These are phyloP conservation scores for Candida dubliniensis DNA, from an alignment of 1,139 yeast species.

Conservation along the genomic window DNA sequence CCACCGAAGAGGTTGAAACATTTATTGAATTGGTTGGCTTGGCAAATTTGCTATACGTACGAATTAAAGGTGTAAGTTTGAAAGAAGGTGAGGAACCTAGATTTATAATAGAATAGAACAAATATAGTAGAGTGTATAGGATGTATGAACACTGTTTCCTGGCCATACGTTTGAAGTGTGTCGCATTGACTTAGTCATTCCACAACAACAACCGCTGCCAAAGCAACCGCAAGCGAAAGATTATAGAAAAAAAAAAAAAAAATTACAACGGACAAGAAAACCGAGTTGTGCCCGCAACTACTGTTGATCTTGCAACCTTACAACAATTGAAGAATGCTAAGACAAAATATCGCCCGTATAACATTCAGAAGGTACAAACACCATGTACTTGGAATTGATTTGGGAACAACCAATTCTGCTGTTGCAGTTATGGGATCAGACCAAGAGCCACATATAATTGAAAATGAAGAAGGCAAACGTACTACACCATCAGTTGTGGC, in stretches of 20 bases:
- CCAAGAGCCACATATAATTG: slow-evolving; percentile 54
- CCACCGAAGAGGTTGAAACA: background rate
- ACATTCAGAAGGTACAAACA: slow-evolving; percentile 17
- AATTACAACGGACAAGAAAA: background rate
- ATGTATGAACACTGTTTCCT: too few species aligned
- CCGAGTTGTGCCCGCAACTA: background rate
- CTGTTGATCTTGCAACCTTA: background rate
- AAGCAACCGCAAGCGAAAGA: background rate
- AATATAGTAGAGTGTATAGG: background rate
- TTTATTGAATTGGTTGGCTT: slow-evolving; percentile 5
- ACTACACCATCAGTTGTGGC: slow-evolving; percentile 79
- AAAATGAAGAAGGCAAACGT: slow-evolving; percentile 65
- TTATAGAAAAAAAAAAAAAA: background rate
- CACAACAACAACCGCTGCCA: too few species aligned
- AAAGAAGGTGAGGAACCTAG: background rate
- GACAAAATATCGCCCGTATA: background rate
- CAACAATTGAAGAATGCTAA: too few species aligned
- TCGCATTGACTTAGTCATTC: too few species aligned
- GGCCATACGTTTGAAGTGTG: background rate
- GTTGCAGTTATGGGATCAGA: slow-evolving; percentile 60
- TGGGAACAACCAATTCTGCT: slow-evolving; percentile 82
- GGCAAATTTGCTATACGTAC: background rate
- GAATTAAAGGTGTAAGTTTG: slow-evolving; percentile 1
- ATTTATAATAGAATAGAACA: background rate
- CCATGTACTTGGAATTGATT: slow-evolving; percentile 68